Base-by-base conservation (phyloP, 306 rosid species). In the Glycine soja region DNA sequence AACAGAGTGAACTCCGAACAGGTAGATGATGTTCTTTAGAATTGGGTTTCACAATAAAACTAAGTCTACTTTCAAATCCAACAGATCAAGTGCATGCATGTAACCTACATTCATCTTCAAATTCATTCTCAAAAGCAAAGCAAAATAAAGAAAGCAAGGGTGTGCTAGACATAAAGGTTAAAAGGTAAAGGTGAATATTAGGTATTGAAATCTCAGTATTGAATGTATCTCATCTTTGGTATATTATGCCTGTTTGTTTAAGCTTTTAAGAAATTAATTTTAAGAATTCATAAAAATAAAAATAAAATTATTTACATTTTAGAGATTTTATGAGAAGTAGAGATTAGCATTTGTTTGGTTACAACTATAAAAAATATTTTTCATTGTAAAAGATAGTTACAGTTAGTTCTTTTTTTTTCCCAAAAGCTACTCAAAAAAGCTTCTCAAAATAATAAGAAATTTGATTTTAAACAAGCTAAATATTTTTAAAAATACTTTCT, bases 121-220 rank as follows among this genome's bases (percentile, higher is more conserved):
- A 73, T 75, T 66, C 45, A 72, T 43, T 82, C 69, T 72, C 64
- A 47, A 72, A 84, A 79, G 64, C 53, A 34, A 77, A 67, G 18
- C 73, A 18, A 79, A 66, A 78, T 52, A 45, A 74, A 62, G 78
- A 80, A 59, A 59, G 46, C 46, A 42, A 32, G 24, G 34, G 15
- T 12, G 46, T 42, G 62, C 30, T 75, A 48, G 46, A 13, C 10
- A 19, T 46, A n/a, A 40, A 68, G 24, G 70, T 63, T 24, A 61
- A 24, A 54, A 65, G 6, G 7, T 10, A 2, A 24, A 24, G 30
- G 30, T 1, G 54, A 71, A 53, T 43, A 65, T 77, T 72, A 43
- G 57, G 67, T 40, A 59, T 52, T 61, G 74, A 82, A 76, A 82
- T 48, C 70, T 82, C 78, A 59, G 42, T 66, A 58, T 50, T 45